Percentiles rank a stretch among this genome's conserved stretches.
Conservation (phyloP, 2,329 filamentous ascomycete species). For the Dothideomycetes sp. region DNA sequence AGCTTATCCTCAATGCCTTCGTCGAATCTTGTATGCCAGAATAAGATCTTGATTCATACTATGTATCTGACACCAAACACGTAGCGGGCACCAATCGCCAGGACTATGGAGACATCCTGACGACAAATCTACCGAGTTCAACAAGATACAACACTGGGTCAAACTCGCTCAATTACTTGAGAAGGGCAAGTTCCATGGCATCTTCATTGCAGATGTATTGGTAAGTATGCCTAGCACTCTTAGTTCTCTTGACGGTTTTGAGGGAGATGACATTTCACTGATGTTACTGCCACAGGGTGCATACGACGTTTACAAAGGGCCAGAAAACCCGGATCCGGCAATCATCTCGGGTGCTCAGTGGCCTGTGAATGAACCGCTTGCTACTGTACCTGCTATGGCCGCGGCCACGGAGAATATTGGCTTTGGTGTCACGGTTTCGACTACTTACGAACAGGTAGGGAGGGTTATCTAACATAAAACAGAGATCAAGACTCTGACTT, state of each 20-base stretch:
- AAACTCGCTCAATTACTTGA: slow-evolving; percentile 52
- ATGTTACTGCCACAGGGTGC: slow-evolving; percentile 30
- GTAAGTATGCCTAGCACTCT: neutral
- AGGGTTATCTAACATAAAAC: neutral
- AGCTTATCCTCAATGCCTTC: slow-evolving; percentile 35
- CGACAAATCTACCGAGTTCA: slow-evolving; percentile 54
- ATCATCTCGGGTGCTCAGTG: slow-evolving; percentile 49
- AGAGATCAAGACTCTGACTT: neutral
- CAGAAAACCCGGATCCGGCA: slow-evolving; percentile 21
- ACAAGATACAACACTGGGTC: slow-evolving; percentile 52
- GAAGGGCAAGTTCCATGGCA: slow-evolving; percentile 54
- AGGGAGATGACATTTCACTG: slow-evolving; percentile 30
- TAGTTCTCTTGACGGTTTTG: no score
- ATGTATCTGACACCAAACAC: slow-evolving; percentile 19
- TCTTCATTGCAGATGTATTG: slow-evolving; percentile 60
- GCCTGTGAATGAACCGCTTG: slow-evolving; percentile 61
- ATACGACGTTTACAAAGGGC: slow-evolving; percentile 61
- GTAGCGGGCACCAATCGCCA: slow-evolving; percentile 45
- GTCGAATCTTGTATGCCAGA: slow-evolving; percentile 31
- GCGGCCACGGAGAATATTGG: slow-evolving; percentile 57
- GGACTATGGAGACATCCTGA: slow-evolving; percentile 56
- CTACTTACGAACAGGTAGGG: slow-evolving; percentile 52
- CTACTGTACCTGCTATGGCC: slow-evolving; percentile 55
- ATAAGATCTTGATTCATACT: slow-evolving; percentile 20
- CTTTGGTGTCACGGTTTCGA: slow-evolving; percentile 59